Base-by-base conservation (phyloP, 768 basidiomycete genomes). In the Asterophora lycoperdoides region DNA sequence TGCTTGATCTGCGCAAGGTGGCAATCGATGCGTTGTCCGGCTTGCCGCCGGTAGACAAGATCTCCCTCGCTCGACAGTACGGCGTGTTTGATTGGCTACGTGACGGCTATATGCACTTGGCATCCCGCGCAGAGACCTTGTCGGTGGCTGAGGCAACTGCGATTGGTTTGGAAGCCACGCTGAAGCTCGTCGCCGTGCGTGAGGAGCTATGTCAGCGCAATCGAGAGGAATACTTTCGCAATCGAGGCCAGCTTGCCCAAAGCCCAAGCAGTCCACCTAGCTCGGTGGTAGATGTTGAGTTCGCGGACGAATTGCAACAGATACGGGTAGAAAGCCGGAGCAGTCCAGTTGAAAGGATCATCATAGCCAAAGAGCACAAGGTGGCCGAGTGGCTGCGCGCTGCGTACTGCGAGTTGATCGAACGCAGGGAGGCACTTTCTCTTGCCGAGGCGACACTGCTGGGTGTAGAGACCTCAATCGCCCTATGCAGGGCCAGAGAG, bases 1-100 rank as follows among this genome's bases (percentile, higher is more conserved):
- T 52, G 51, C 11, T 46, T 10, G 44, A 52, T 32, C 5, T 50
- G 14, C 48, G 52, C n/a, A 10, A 51, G 14, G 11, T 23, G 28
- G 49, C 52, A 3, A 46, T 50, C 19, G 20, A 29, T 19, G 19
- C 40, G 14, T 36, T 53, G 1, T 8, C 23, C n/a, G 7, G 14
- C 8, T 2, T n/a, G 32, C 5, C 19, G 2, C 32, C 30, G 37
- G 18, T 18, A 3, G 14, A 19, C 18, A 48, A 46, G 37, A 44
- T 56, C 9, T 1, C 30, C 15, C 44, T 43, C 11, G 48, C 41
- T 19, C 47, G 45, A 18, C 9, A 35, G 26, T 46, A 39, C 19
- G 18, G 34, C 6, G 23, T 43, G 13, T 9, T 11, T 11, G 14
- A 18, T 3, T 52, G 46, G 50, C 18, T 52, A 13, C 29, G 23